A percentile compares a stretch with the other conserved stretches of the same genome.
These are phyloP conservation scores for Hyphopichia fennica DNA, from an alignment of 1,139 yeast species.

Conservation along the genomic window DNA sequence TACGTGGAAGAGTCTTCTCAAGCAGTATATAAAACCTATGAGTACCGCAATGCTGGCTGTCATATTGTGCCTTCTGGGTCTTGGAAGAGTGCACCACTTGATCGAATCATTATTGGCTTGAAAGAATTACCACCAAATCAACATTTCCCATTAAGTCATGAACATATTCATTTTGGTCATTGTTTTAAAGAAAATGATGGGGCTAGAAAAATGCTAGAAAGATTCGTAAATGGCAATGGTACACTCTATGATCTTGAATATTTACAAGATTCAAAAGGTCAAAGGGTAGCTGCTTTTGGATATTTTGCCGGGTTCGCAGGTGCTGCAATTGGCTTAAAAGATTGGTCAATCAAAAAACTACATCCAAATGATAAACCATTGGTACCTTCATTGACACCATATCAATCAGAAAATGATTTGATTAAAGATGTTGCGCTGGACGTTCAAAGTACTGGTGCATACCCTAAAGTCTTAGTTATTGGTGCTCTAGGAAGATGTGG, in stretches of 20 bases:
- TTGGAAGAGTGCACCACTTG: constrained; percentile 87
- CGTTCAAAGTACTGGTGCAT: constrained; percentile 58
- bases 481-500: constrained; percentile 99
- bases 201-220: constrained; percentile 84
- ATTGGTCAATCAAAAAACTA: constrained; percentile 89
- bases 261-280: constrained; percentile 87
- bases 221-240: constrained; percentile 92
- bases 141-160: constrained; percentile 86
- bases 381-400: constrained; percentile 71
- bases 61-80: constrained; percentile 88
- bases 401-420: constrained; percentile 73
- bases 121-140: constrained; percentile 93
- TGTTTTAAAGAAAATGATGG: constrained; percentile 97
- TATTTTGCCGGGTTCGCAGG: constrained; percentile 99
- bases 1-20: constrained; percentile 85
- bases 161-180: constrained; percentile 97
- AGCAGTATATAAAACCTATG: constrained; percentile 72
- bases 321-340: constrained; percentile 91
- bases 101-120: constrained; percentile 85
- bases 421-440: constrained; percentile 67
- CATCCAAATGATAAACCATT: constrained; percentile 62
- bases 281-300: constrained; percentile 99
- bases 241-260: constrained; percentile 89
- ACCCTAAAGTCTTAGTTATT: constrained; percentile 81
- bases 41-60: constrained; percentile 80